These are phyloP conservation scores for Phytophthora quininea DNA, from an alignment of 352 stramenopile species.

Conservation along the genomic window DNA sequence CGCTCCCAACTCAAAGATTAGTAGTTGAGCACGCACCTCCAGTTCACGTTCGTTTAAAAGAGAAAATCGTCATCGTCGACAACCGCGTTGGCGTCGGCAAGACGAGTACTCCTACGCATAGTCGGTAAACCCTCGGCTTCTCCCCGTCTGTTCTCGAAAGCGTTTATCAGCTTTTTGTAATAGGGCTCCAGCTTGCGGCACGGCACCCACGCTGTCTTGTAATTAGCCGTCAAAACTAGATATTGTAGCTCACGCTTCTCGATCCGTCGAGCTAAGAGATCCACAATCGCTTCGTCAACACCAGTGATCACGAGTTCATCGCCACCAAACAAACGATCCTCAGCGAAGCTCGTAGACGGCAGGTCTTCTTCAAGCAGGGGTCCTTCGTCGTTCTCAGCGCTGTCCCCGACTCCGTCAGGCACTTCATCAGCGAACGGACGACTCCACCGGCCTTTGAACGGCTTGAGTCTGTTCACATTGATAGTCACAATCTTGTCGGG, in stretches of 20 bases:
- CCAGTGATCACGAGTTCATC: background rate
- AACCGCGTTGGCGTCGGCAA: background rate
- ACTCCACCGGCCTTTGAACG: background rate
- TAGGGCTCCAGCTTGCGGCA: background rate
- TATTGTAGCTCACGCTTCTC: background rate
- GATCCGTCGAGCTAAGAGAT: background rate
- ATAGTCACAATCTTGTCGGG: background rate
- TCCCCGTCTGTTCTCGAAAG: background rate
- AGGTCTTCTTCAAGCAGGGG: background rate
- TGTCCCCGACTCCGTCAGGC: background rate
- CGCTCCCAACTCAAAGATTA: too few relatives aligned
- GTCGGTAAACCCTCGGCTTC: background rate
- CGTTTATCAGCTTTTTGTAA: background rate
- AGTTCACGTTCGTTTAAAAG: background rate
- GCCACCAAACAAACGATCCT: background rate
- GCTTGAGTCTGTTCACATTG: background rate
- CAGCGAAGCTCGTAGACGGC: background rate
- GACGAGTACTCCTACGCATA: background rate
- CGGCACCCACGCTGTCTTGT: background rate
- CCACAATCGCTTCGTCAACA: background rate
- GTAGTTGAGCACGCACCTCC: background rate
- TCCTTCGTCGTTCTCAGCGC: background rate
- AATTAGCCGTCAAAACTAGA: background rate
- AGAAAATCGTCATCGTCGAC: background rate
- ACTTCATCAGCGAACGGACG: background rate